Conservation (phyloP, 768 basidiomycete species). For the Candolleomyces aberdarensis region DNA sequence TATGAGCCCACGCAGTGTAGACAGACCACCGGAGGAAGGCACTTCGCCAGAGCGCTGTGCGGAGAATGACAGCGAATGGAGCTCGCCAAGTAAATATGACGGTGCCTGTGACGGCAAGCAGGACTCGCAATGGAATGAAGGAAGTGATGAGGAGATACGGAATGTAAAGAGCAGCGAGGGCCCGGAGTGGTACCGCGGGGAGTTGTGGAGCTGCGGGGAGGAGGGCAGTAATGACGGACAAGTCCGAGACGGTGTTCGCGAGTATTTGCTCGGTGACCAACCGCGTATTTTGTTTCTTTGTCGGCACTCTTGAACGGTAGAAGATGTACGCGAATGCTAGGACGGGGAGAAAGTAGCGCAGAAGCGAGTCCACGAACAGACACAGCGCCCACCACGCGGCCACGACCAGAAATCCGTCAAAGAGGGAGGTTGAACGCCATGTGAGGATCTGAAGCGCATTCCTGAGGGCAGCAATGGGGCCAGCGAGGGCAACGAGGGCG, state of each 20-base stretch:
- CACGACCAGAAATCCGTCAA: conserved; percentile 64
- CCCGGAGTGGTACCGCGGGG: conserved; percentile 46
- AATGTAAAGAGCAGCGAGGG: conserved; percentile 51
- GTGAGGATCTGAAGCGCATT: conserved; percentile 45
- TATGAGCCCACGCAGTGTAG: conserved; percentile 47
- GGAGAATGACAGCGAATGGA: conserved; percentile 59
- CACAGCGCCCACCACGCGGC: conserved; percentile 78
- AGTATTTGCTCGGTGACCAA: conserved; percentile 54
- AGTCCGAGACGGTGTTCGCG: conserved; percentile 56
- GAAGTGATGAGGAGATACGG: conserved; percentile 68
- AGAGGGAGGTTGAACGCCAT: conserved; percentile 53
- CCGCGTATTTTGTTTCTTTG: conserved; percentile 8
- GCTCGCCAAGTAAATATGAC: conserved; percentile 60
- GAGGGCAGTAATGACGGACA: conserved; percentile 61
- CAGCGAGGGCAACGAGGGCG: conserved; percentile 60
- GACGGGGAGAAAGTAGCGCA: conserved; percentile 58
- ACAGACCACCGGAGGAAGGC: conserved; percentile 65
- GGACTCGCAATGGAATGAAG: conserved; percentile 57
- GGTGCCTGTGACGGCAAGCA: conserved; percentile 59
- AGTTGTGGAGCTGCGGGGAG: conserved; percentile 37
- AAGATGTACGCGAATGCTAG: conserved; percentile 31
- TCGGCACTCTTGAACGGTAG: conserved; percentile 12
- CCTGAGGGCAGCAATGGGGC: conserved; percentile 43
- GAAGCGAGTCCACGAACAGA: conserved; percentile 47
- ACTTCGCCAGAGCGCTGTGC: conserved; percentile 56